phyloP scores from a whole-genome alignment of 2,329 filamentous ascomycete species.

The Hymenoscyphus salicellus region DNA sequence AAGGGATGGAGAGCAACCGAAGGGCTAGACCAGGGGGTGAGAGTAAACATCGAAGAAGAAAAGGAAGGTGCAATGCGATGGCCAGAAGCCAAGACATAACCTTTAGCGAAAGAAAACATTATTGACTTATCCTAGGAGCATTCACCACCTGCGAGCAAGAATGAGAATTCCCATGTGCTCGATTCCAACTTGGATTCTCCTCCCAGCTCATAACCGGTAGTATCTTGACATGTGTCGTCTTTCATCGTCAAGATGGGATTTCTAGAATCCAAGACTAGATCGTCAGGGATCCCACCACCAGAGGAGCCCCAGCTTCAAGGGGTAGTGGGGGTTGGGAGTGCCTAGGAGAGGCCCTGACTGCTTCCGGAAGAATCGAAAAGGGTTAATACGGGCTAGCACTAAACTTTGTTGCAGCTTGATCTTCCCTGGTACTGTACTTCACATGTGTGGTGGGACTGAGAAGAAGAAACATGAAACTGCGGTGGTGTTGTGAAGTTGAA shows the following conservation, averaged over 20 bases:
- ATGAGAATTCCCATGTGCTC: background rate
- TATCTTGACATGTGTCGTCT: background rate
- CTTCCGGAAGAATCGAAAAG: background rate
- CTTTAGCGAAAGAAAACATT: background rate
- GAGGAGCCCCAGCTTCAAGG: background rate
- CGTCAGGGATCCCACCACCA: background rate
- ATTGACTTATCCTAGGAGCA: background rate
- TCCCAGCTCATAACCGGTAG: background rate
- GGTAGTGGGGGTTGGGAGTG: background rate
- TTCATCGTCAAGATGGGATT: background rate
- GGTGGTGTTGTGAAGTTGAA: background rate
- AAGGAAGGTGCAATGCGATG: background rate
- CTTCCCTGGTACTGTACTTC: background rate
- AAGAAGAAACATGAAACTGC: background rate
- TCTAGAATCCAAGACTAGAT: background rate
- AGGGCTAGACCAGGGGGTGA: background rate
- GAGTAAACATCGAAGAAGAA: background rate
- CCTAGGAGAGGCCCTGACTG: background rate
- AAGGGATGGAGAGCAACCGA: background rate
- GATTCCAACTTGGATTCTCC: background rate
- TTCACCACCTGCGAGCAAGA: background rate
- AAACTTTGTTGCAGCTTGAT: background rate
- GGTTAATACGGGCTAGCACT: background rate
- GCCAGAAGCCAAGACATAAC: background rate
- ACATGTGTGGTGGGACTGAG: background rate